These are phyloP conservation scores for Aspergillus sp. DNA, from an alignment of 2,329 filamentous ascomycete genomes.

Conservation along the genomic window DNA sequence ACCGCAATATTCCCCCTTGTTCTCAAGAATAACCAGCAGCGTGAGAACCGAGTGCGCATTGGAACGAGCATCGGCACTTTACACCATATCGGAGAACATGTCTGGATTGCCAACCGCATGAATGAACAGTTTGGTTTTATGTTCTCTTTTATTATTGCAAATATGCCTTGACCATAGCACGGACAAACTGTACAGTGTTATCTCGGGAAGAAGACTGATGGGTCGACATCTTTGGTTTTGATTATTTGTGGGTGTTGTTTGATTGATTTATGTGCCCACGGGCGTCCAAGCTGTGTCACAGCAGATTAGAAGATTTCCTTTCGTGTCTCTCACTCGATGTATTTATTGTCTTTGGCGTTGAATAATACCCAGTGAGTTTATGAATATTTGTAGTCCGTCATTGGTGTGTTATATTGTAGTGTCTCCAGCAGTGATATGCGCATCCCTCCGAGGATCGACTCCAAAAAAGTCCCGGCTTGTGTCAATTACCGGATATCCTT, in stretches of 20 bases:
- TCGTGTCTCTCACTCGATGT: slow-evolving; percentile 10
- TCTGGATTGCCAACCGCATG: neutral
- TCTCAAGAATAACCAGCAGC: neutral
- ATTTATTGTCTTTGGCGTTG: slow-evolving; percentile 21
- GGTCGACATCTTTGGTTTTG: slow-evolving; percentile 9
- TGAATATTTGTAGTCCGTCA: neutral
- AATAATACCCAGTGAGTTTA: slow-evolving; percentile 27
- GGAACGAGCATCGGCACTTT: neutral
- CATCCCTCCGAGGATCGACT: no score
- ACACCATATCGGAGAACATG: neutral
- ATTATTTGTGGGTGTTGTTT: neutral
- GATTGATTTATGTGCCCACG: slow-evolving; percentile 11
- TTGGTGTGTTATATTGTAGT: no score
- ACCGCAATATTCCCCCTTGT: slow-evolving; percentile 4
- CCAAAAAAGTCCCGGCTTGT: no score
- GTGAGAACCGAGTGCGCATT: neutral
- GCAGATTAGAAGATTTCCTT: slow-evolving; percentile 16
- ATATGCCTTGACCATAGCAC: neutral
- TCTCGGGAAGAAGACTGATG: neutral
- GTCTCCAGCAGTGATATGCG: no score
- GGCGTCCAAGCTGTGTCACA: slow-evolving; percentile 35
- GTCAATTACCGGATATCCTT: no score
- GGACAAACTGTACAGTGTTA: slow-evolving; percentile 5
- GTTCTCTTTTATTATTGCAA: slow-evolving; percentile 5
- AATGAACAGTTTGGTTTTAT: slow-evolving; percentile 1